Evolutionary conservation across 176 grass and related monocot genomes (phyloP).

Genomic region (Cenchrus americanus): DNA sequence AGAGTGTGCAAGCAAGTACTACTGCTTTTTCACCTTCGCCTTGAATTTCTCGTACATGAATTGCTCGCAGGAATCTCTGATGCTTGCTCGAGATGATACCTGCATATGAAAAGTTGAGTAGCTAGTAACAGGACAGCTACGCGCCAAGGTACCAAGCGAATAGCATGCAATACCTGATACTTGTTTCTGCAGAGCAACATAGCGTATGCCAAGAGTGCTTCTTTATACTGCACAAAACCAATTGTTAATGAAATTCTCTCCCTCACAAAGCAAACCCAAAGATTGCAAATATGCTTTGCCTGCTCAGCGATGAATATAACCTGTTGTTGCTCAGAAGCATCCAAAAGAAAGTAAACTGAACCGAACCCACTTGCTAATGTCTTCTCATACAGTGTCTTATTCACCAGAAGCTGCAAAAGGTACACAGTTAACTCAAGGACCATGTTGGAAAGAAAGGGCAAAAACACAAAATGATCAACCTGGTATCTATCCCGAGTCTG

Average conservation of each 20-base stretch:
- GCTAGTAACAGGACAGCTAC: background rate
- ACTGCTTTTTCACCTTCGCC: constrained; percentile 64
- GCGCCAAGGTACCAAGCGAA: background rate
- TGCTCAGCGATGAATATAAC: constrained; percentile 41
- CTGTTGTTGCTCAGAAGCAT: constrained; percentile 99
- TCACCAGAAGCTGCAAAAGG: constrained; percentile 81
- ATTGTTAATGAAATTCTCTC: constrained; percentile 1
- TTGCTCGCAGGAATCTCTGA: constrained; percentile 65
- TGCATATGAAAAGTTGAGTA: constrained; percentile 27
- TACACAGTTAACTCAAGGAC: constrained; percentile 28
- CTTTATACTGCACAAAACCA: constrained; percentile 72
- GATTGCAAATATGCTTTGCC: background rate
- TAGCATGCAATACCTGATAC: constrained; percentile 59
- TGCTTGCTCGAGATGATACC: constrained; percentile 62
- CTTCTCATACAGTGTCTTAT: constrained; percentile 92
- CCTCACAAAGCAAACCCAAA: background rate
- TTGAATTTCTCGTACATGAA: constrained; percentile 86
- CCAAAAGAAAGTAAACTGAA: constrained; percentile 92
- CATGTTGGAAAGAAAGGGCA: constrained; percentile 3
- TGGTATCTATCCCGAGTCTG: constrained; percentile 93
- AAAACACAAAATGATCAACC: constrained; percentile 39
- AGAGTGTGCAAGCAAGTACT: background rate
- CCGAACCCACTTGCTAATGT: constrained; percentile 95
- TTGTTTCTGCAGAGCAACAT: constrained; percentile 69
- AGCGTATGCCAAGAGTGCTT: constrained; percentile 87